Evolutionary conservation across 78 protist genomes (phyloP), one percentile per base, ranked within the genome.

Genomic region (Dictyostelium intermedium): DNA sequence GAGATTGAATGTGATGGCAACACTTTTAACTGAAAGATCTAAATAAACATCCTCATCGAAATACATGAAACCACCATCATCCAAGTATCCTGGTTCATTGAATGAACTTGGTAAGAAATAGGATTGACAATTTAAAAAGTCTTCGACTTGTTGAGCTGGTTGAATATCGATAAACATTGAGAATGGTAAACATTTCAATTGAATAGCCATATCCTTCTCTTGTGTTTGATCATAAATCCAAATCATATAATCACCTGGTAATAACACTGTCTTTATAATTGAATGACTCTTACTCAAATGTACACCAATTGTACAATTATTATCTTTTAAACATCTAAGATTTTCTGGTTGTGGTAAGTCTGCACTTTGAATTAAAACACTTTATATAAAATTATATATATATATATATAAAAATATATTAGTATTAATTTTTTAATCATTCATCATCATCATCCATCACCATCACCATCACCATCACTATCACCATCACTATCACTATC

Each of bases 61-160:
- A 60, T 91, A 91, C 23, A 91, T 73, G 37, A 70, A 82, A 30
- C 95, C 95, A n/a, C 27, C 60, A 76, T 91, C 95, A 25, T 91
- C 89, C 32, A 83, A 30, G 41, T 27, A 76, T 23, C 91, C 95
- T 18, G 63, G 74, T 13, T 35, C 82, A 23, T 82, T 37, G 74
- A 83, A 82, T 13, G 83, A 45, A 6, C 3, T 13, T 80, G 91
- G 95, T 35, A 83, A 74, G 5, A 13, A 34, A 6, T 60, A 27
- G 5, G 85, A 56, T 25, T 76, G 63, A 76, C 95, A 91, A 70
- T 82, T 91, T 50, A 91, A 60, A 39, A 82, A 69, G 30, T 69
- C 66, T 32, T 91, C 95, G 20, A 83, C 56, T 41, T 82, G 61
- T 9, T 76, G 89, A 25, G 91, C 91, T 16, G 87, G 30, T 39